Evolutionary conservation across 2,329 filamentous ascomycete genomes (phyloP).

Genomic region (Phialophora verrucosa): DNA sequence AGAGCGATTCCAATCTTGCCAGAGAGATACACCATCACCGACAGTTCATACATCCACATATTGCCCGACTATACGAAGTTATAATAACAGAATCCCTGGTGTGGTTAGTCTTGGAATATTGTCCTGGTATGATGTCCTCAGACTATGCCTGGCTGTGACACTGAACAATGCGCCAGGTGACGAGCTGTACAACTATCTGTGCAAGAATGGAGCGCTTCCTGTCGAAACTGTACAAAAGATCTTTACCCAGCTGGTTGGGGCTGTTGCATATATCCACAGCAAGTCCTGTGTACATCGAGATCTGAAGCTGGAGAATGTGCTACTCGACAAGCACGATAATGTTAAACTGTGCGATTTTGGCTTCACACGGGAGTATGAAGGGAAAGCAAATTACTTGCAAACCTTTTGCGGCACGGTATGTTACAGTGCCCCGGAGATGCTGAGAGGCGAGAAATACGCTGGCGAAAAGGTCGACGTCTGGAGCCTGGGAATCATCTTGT

Average conservation of each 20-base stretch:
- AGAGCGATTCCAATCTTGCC: constrained; percentile 92
- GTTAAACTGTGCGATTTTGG: constrained; percentile 98
- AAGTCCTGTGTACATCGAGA: constrained; percentile 97
- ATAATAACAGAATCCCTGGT: constrained; percentile 95
- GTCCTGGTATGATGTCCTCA: constrained; percentile 69
- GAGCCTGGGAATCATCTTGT: constrained; percentile 93
- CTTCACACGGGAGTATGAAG: constrained; percentile 96
- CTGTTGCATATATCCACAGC: constrained; percentile 91
- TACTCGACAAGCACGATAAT: constrained; percentile 95
- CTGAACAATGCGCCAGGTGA: constrained; percentile 66
- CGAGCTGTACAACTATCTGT: constrained; percentile 94
- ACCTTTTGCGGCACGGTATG: constrained; percentile 98
- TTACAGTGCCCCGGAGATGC: constrained; percentile 97
- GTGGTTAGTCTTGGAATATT: constrained; percentile 97
- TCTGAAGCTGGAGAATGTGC: constrained; percentile 93
- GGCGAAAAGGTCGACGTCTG: constrained; percentile 98
- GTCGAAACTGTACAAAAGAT: constrained; percentile 90
- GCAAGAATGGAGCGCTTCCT: constrained; percentile 82
- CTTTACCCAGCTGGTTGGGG: constrained; percentile 93
- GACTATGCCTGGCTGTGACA: constrained; percentile 23
- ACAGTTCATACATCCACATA: constrained; percentile 96
- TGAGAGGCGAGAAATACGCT: constrained; percentile 97
- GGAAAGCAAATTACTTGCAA: constrained; percentile 89
- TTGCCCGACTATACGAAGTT: constrained; percentile 94
- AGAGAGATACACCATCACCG: constrained; percentile 98